Percentiles rank a stretch among this genome's conserved stretches.
Evolutionary conservation across 192 early-diverging fungal genomes (phyloP).

Genomic region (Diversispora epigaea): DNA sequence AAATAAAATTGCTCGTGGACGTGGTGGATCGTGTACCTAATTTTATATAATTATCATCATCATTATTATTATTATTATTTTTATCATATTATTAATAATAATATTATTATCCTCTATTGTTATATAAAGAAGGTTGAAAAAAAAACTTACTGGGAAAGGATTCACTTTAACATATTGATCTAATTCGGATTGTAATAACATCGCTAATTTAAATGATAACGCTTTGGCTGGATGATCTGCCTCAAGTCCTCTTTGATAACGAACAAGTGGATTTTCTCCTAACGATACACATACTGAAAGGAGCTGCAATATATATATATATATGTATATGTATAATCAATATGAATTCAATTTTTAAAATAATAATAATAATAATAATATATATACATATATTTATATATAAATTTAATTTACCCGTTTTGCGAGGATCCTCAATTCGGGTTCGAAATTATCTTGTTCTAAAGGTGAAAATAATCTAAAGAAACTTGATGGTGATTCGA

Average conservation of each 20-base stretch:
- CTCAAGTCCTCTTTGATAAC: conserved; percentile 83
- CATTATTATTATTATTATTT: background rate
- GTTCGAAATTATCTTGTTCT: conserved; percentile 38
- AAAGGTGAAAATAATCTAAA: conserved; percentile 64
- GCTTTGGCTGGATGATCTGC: conserved; percentile 63
- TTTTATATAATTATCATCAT: conserved; percentile 35
- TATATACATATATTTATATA: background rate
- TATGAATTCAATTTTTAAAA: background rate
- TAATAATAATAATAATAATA: background rate
- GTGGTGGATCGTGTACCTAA: conserved; percentile 37
- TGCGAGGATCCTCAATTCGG: conserved; percentile 51
- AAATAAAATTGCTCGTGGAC: conserved; percentile 75
- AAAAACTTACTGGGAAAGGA: conserved; percentile 46
- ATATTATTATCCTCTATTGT: background rate
- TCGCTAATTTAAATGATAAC: conserved; percentile 76
- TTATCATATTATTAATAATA: conserved; percentile 35
- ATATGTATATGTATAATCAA: too few species aligned
- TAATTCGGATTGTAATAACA: conserved; percentile 79
- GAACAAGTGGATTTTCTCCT: conserved; percentile 89
- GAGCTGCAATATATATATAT: conserved; percentile 51
- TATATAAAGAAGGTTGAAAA: background rate
- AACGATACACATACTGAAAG: conserved; percentile 84
- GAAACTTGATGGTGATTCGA: conserved; percentile 69
- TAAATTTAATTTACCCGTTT: conserved; percentile 48
- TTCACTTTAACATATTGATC: conserved; percentile 74